Evolutionary conservation across 148 eudicot genomes (phyloP).

Genomic region (Amaranthus cruentus): DNA sequence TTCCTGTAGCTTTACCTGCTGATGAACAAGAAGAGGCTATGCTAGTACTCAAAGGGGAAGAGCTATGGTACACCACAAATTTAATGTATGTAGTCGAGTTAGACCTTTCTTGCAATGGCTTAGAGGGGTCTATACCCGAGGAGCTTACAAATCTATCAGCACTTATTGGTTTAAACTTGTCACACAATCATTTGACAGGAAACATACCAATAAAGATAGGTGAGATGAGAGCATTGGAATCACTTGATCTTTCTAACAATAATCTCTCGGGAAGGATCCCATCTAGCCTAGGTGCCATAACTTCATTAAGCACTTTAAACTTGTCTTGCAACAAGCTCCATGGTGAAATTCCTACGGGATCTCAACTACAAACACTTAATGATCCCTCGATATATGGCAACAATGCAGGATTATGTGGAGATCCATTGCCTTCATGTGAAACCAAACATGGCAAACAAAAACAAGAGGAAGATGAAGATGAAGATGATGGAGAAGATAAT

Average conservation of each 20-base stretch:
- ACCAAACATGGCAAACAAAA: neutral
- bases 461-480: neutral
- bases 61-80: slow-evolving; percentile 7
- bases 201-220: slow-evolving; percentile 19
- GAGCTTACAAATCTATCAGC: slow-evolving; percentile 24
- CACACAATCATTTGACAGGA: slow-evolving; percentile 25
- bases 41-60: slow-evolving; percentile 13
- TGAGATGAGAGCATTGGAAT: slow-evolving; percentile 2
- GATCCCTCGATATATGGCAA: slow-evolving; percentile 30
- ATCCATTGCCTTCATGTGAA: slow-evolving; percentile 28
- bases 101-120: slow-evolving; percentile 40
- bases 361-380: slow-evolving; percentile 23
- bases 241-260: slow-evolving; percentile 24
- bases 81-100: slow-evolving; percentile 13
- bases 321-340: slow-evolving; percentile 25
- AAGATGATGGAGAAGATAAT: neutral
- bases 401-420: slow-evolving; percentile 40
- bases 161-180: slow-evolving; percentile 12
- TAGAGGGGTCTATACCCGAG: slow-evolving; percentile 34
- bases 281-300: slow-evolving; percentile 8
- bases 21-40: neutral
- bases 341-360: slow-evolving; percentile 28
- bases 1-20: no score
- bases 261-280: slow-evolving; percentile 26
- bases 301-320: slow-evolving; percentile 7